These are phyloP conservation scores for Diospyros lotus DNA, from an alignment of 148 eudicot genomes.

Conservation along the genomic window DNA sequence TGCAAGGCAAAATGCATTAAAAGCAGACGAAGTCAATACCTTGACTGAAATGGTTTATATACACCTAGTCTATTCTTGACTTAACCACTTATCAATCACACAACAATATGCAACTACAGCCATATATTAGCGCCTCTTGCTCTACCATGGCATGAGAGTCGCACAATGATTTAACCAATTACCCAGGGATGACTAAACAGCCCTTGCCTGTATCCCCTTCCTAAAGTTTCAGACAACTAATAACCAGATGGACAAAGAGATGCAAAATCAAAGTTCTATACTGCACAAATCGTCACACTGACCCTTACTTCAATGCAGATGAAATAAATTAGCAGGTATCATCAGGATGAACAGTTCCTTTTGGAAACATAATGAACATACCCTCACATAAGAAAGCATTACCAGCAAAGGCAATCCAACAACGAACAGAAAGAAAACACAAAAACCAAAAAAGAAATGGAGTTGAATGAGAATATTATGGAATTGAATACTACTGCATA, in stretches of 20 bases:
- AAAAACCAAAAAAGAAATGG: background rate
- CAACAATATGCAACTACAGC: background rate
- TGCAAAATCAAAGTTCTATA: background rate
- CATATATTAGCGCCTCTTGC: background rate
- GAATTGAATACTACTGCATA: slow-evolving; percentile 24
- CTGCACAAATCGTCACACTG: background rate
- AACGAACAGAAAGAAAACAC: background rate
- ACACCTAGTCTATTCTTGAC: too few species aligned
- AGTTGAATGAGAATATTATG: background rate
- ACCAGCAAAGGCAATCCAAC: background rate
- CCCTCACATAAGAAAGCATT: background rate
- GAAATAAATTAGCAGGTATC: background rate
- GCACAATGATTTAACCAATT: background rate
- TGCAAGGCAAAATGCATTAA: slow-evolving; percentile 25
- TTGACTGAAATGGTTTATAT: background rate
- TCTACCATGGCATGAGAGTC: background rate
- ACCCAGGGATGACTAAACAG: background rate
- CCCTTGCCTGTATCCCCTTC: background rate
- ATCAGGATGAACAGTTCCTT: background rate
- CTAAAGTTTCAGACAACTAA: background rate
- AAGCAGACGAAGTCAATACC: background rate
- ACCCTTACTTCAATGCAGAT: background rate
- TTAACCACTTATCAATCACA: too few species aligned
- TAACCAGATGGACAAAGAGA: background rate
- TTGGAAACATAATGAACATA: background rate